These are phyloP conservation scores for Vitis riparia DNA, from an alignment of 164 flowering plant genomes.

Conservation along the genomic window DNA sequence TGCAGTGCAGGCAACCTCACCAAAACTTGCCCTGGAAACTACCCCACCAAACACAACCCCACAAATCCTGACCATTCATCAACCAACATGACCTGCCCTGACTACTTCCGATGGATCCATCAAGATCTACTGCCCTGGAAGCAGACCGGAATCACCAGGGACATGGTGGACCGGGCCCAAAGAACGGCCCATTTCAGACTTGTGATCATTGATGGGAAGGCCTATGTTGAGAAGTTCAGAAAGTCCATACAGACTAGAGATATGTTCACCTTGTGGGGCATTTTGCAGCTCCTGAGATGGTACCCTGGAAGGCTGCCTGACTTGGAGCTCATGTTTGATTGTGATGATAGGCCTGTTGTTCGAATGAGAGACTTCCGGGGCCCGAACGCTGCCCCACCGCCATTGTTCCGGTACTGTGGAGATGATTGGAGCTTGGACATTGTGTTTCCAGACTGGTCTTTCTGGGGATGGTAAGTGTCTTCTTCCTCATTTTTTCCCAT, in stretches of 20 bases:
- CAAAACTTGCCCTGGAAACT: constrained; percentile 10
- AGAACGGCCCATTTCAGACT: constrained; percentile 34
- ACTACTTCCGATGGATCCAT: constrained; percentile 17
- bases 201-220: constrained; percentile 35
- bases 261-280: constrained; percentile 43
- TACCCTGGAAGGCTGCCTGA: constrained; percentile 50
- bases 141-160: constrained; percentile 29
- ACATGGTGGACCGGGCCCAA: constrained; percentile 25
- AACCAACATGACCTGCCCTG: background rate
- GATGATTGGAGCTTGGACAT: constrained; percentile 32
- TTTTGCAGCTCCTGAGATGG: constrained; percentile 39
- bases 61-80: background rate
- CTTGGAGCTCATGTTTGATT: constrained; percentile 43
- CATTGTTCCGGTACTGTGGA: constrained; percentile 41
- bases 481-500: background rate
- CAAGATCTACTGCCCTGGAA: constrained; percentile 18
- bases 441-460: constrained; percentile 59
- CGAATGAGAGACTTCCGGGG: constrained; percentile 6
- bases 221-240: constrained; percentile 31
- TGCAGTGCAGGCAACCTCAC: constrained; percentile 12
- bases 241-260: constrained; percentile 34
- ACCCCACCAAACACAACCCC: constrained; percentile 11
- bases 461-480: constrained; percentile 51
- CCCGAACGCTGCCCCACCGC: constrained; percentile 30
- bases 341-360: constrained; percentile 40